phyloP scores from a whole-genome alignment of 2,329 filamentous ascomycete genomes.

The Trichoderma oligosporum region DNA sequence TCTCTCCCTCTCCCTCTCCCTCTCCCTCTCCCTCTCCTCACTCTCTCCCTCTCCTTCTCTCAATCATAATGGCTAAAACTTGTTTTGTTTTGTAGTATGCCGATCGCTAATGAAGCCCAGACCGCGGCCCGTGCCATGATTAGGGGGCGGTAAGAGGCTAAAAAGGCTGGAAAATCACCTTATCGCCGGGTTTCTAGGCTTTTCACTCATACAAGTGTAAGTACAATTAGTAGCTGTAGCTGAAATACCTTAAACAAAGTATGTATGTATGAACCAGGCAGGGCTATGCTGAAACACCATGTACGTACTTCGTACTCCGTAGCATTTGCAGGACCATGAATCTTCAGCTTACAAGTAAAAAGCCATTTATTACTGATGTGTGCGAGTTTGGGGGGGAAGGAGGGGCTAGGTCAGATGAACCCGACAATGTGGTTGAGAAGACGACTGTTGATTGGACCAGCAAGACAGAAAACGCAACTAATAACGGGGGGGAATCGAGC shows the following conservation, averaged over 20 bases:
- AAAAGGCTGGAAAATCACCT: background rate
- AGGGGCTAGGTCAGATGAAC: background rate
- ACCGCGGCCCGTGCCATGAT: slow-evolving; percentile 12
- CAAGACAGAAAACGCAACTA: slow-evolving; percentile 10
- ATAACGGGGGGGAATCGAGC: slow-evolving; percentile 7
- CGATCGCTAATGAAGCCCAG: background rate
- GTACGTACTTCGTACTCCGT: too few species aligned
- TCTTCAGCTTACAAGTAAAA: background rate
- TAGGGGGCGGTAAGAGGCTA: slow-evolving; percentile 15
- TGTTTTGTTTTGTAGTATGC: too few species aligned
- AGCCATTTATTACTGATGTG: slow-evolving; percentile 1
- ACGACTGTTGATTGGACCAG: slow-evolving; percentile 7
- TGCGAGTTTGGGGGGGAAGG: slow-evolving; percentile 5
- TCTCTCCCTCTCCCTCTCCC: too few species aligned
- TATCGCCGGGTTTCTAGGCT: background rate
- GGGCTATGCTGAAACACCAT: background rate
- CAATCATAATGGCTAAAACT: too few species aligned
- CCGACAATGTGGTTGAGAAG: slow-evolving; percentile 18
- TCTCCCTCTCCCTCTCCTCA: too few species aligned
- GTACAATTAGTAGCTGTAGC: background rate
- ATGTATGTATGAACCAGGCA: background rate
- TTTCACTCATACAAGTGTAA: background rate
- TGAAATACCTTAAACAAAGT: too few species aligned
- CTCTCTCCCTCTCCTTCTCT: too few species aligned
- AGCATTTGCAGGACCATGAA: too few species aligned